Base-by-base conservation (phyloP, 257 asterid genomes). In the Nicotiana otophora region DNA sequence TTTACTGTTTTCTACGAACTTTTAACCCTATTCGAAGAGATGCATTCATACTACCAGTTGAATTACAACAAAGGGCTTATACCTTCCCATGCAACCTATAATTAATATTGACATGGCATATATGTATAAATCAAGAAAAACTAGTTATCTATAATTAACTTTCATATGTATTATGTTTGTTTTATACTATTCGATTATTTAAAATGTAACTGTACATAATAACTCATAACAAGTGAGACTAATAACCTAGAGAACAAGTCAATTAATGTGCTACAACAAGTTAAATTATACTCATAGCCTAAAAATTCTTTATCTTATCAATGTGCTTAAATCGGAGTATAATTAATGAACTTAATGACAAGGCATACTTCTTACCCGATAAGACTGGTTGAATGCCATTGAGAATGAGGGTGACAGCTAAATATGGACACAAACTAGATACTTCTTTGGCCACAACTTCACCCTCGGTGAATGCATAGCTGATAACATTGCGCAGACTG, bases 331-430 rank as follows among this genome's bases (percentile, higher is more conserved):
- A 36, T 36, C 7, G 6, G 19, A 68, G 30, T 17, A 19, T 19
- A n/a, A 39, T 39, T 70, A 72, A 72, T 17, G 61, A 72, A 3
- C 14, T 12, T 46, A 23, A 46, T 1, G 14, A 46, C 6, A 14
- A 14, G 17, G 4, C 7, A 75, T 1, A 26, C 5, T 19, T 16
- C 16, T 74, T 84, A 86, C 90, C 90, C 0, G 90, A 86, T 2
- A 88, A 65, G 61, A 88, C 89, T 0, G 89, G 89, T 30, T 88
- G 91, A 70, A 88, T 31, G 19, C 91, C 89, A 10, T 86, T 86
- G n/a, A 86, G 89, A 26, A 84, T 16, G 26, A 88, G 82, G n/a
- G 86, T 28, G 53, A 82, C 20, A 5, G 89, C 85, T 82, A 88
- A 84, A 70, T 82, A 70, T 4, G 90, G 90, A 2, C 84, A 53